phyloP scores from a whole-genome alignment of 176 grass and related monocot genomes.

The Microstegium vimineum region DNA sequence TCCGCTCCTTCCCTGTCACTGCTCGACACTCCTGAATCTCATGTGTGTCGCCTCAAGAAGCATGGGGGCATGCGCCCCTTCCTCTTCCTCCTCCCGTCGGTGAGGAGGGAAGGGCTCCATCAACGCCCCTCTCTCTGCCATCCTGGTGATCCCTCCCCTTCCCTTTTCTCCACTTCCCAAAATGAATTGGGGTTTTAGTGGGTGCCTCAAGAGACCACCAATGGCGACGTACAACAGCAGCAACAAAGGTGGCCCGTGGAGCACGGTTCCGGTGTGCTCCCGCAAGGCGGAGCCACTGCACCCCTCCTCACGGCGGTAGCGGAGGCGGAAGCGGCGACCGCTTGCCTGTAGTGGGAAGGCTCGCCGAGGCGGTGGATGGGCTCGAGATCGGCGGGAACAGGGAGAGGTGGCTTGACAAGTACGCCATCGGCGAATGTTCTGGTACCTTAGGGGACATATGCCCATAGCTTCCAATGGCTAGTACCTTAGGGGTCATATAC shows the following conservation, averaged over 20 bases:
- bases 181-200: slow-evolving; percentile 32
- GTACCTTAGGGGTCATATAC: too few relatives aligned
- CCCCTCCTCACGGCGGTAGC: not conserved
- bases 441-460: too few relatives aligned
- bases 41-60: too few relatives aligned
- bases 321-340: not conserved
- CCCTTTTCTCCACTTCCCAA: not conserved
- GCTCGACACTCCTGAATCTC: too few relatives aligned
- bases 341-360: not conserved
- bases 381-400: slow-evolving; percentile 20
- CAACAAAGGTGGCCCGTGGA: not conserved
- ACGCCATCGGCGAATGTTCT: too few relatives aligned
- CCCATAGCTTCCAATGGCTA: too few relatives aligned
- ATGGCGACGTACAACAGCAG: not conserved
- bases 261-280: not conserved
- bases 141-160: too few relatives aligned
- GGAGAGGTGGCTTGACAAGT: slow-evolving; percentile 33
- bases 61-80: too few relatives aligned
- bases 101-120: too few relatives aligned
- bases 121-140: not conserved
- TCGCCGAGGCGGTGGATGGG: not conserved
- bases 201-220: slow-evolving; percentile 1
- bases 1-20: too few relatives aligned
- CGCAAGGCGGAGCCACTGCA: not conserved
- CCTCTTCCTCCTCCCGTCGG: too few relatives aligned